phyloP scores from a whole-genome alignment of 2,329 filamentous ascomycete genomes.

The Pseudogymnoascus sp. region DNA sequence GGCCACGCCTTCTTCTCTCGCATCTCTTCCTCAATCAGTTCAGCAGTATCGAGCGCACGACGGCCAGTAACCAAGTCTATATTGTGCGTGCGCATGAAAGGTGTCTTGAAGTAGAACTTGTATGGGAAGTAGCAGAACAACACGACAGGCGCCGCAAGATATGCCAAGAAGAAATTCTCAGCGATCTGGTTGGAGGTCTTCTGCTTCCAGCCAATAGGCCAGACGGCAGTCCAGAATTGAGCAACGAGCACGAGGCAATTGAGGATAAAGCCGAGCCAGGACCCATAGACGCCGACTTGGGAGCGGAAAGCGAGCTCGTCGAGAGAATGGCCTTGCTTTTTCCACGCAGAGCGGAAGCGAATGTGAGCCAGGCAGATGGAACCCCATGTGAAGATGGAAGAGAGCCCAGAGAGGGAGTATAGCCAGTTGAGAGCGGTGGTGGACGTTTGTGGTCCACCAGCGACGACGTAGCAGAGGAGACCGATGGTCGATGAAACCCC shows the following conservation, averaged over 20 bases:
- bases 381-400: constrained; percentile 56
- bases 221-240: constrained; percentile 11
- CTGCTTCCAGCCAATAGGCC: not conserved
- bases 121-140: not conserved
- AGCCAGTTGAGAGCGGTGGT: constrained; percentile 54
- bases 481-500: constrained; percentile 39
- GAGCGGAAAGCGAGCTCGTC: constrained; percentile 59
- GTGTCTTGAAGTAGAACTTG: constrained; percentile 35
- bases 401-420: constrained; percentile 52
- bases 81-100: constrained; percentile 36
- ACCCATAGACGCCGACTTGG: constrained; percentile 50
- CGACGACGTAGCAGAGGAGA: constrained; percentile 38
- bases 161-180: constrained; percentile 28
- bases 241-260: constrained; percentile 45
- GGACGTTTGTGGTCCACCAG: constrained; percentile 35
- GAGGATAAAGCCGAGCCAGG: constrained; percentile 50
- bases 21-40: not conserved
- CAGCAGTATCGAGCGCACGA: not conserved
- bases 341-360: constrained; percentile 56
- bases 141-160: constrained; percentile 33
- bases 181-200: not conserved
- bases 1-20: not conserved
- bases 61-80: constrained; percentile 45
- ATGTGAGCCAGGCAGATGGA: constrained; percentile 60
- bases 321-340: constrained; percentile 44